Conservation (phyloP, 345 rosid species). For the Laguncularia racemosa region DNA sequence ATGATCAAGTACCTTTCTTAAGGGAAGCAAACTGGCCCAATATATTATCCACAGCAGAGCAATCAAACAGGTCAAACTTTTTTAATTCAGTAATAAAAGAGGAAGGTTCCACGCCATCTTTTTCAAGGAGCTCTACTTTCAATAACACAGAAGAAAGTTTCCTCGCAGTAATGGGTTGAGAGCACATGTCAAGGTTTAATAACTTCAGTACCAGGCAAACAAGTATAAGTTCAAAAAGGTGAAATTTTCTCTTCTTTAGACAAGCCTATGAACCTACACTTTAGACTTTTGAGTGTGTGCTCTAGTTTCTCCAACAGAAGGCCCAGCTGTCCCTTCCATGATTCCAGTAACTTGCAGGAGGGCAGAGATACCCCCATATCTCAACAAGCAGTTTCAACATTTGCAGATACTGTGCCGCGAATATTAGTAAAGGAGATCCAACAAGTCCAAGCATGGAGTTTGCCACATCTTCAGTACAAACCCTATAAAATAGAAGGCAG, state of each 20-base stretch:
- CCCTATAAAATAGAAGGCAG: slow-evolving; percentile 30
- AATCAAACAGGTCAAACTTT: slow-evolving; percentile 25
- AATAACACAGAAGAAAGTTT: slow-evolving; percentile 45
- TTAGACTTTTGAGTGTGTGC: slow-evolving; percentile 45
- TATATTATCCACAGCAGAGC: slow-evolving; percentile 12
- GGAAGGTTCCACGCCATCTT: slow-evolving; percentile 39
- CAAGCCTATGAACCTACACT: slow-evolving; percentile 50
- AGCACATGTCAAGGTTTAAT: slow-evolving; percentile 36
- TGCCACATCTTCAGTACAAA: slow-evolving; percentile 50
- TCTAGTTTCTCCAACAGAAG: slow-evolving; percentile 53
- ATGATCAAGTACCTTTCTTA: slow-evolving; percentile 27
- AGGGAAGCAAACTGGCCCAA: slow-evolving; percentile 20
- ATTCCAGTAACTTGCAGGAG: slow-evolving; percentile 15
- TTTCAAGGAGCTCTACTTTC: slow-evolving; percentile 36
- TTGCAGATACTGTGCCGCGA: slow-evolving; percentile 38
- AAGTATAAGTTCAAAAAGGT: slow-evolving; percentile 48
- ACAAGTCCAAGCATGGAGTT: slow-evolving; percentile 21
- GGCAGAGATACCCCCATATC: slow-evolving; percentile 33
- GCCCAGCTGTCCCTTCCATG: slow-evolving; percentile 35
- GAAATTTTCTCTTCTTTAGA: slow-evolving; percentile 48
- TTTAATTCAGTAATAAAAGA: slow-evolving; percentile 44
- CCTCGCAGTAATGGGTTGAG: slow-evolving; percentile 23
- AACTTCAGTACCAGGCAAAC: slow-evolving; percentile 44
- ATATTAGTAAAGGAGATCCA: slow-evolving; percentile 42
- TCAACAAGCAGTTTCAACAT: slow-evolving; percentile 44